Conservation (phyloP, 2,329 filamentous ascomycete species). For the Polytolypa hystricis region DNA sequence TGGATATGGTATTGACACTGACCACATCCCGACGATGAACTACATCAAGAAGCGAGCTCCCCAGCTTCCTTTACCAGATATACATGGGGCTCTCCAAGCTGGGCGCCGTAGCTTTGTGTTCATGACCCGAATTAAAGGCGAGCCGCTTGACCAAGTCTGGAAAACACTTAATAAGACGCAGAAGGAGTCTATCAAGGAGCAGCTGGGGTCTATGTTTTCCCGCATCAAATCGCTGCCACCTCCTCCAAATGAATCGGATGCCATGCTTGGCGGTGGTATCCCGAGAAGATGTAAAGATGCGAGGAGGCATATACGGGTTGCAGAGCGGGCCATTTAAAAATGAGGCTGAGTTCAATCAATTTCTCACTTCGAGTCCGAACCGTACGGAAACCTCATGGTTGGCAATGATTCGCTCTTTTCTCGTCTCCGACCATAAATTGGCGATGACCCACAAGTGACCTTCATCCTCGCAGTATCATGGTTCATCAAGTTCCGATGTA, state of each 20-base stretch:
- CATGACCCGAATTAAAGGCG: slow-evolving; percentile 10
- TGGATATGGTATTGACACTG: slow-evolving; percentile 4
- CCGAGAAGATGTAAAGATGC: slow-evolving; percentile 13
- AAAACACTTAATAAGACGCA: slow-evolving; percentile 6
- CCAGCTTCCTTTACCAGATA: slow-evolving; percentile 8
- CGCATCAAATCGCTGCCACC: slow-evolving; percentile 10
- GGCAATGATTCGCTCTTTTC: slow-evolving; percentile 11
- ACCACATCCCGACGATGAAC: slow-evolving; percentile 10
- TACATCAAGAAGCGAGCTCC: slow-evolving; percentile 11
- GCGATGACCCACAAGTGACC: slow-evolving; percentile 16
- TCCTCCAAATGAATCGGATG: slow-evolving; percentile 8
- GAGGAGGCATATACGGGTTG: slow-evolving; percentile 10
- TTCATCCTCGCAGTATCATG: slow-evolving; percentile 17
- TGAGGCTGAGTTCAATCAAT: slow-evolving; percentile 12
- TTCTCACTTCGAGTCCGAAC: slow-evolving; percentile 8
- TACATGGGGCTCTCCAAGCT: slow-evolving; percentile 10
- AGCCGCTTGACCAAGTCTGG: slow-evolving; percentile 10
- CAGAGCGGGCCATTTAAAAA: slow-evolving; percentile 8
- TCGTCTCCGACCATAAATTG: slow-evolving; percentile 9
- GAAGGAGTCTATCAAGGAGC: slow-evolving; percentile 10
- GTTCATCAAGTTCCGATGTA: slow-evolving; percentile 8
- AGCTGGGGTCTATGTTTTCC: slow-evolving; percentile 10
- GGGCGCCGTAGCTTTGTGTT: slow-evolving; percentile 9
- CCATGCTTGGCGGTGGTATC: slow-evolving; percentile 11
- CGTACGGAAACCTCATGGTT: slow-evolving; percentile 5